Base-by-base conservation (phyloP, 768 basidiomycete species). In the Termitomyces sp. region DNA sequence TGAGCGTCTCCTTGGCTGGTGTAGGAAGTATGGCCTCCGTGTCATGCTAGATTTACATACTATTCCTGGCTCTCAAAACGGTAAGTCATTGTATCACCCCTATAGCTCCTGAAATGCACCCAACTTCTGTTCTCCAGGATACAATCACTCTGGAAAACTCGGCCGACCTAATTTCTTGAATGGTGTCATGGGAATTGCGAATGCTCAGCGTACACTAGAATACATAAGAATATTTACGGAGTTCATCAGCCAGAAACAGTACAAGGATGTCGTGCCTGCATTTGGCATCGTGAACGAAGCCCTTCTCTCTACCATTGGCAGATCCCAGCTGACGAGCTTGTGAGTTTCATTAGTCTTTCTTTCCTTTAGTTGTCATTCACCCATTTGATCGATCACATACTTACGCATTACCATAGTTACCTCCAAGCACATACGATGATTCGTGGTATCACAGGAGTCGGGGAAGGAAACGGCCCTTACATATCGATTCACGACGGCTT, bases 181-280 rank as follows among this genome's bases (percentile, higher is more conserved):
- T 60, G 85, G 86, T 31, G 81, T 85, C 37, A 94, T 94, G 93
- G 93, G 93, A 21, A 68, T 90, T 55, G 89, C 91, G 38, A 94
- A 95, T 63, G 92, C 89, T 17, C 85, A 94, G 68, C 82, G 92
- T 15, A 75, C 85, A 8, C 71, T 94, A 46, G 80, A 89, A 67
- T 85, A 88, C 63, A 87, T 94, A 61, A 81, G 91, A n/a, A 80
- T 85, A 48, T 73, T 89, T 64, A 79, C 83, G 51, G 87, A 90
- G 69, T 95, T 94, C 72, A 86, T 95, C 67, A 79, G 82, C n/a
- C 88, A 91, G 68, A 79, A 84, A 2, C 80, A 91, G 63, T 91
- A 87, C 75, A 74, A 71, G 55, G 73, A 86, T 54, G 79, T 92
- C 19, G 77, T 87, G 8, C 77, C 76, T 12, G 73, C 83, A 56